Evolutionary conservation across 2,329 filamentous ascomycete genomes (phyloP), one percentile per base, ranked within the genome.

Genomic region (Aureobasidium melanogenum): DNA sequence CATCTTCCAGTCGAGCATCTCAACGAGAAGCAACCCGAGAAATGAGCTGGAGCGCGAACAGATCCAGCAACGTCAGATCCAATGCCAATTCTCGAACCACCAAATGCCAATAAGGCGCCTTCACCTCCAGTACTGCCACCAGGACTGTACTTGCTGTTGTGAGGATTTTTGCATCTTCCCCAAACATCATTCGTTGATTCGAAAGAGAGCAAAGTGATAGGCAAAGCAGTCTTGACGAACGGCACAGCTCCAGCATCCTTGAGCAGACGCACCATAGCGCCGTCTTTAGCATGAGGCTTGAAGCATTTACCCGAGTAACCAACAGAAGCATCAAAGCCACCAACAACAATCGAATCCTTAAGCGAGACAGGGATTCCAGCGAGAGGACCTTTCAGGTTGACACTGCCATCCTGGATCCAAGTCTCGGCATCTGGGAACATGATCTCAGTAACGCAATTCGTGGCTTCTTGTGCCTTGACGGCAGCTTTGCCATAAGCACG

Each of bases 41-140:
- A 97, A 67, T 96, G 91, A 5, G 92, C 93, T 0, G 92, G 93
- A 1, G 84, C 87, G 57, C 92, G 83, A 5, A 97, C 91, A 17
- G 89, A 94, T 32, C 93, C 92, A 15, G 91, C 92, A 17, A 97
- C 91, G 73, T 96, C 92, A 51, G 88, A 92, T 10, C 92, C 93
- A 66, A 97, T 88, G 43, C 92, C 92, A 63, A 97, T 95, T 41
- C 91, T 82, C 48, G 90, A 91, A 39, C 86, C 87, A 36, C 88
- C 88, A 51, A 91, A 82, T 1, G 92, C 92, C 4, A 97, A 78
- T 3, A 97, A 77, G 0, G 92, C 91, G 5, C 83, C 83, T 74
- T 97, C 93, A 64, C 89, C 91, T 44, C 89, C 91, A 2, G 91
- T 96, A 1, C 89, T 94, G 19, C 93, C 93, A 24, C 93, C 93